A percentile compares a stretch with the other conserved stretches of the same genome.
phyloP scores from a whole-genome alignment of 495 filamentous ascomycete species.

The Massariosphaeria phaeospora region DNA sequence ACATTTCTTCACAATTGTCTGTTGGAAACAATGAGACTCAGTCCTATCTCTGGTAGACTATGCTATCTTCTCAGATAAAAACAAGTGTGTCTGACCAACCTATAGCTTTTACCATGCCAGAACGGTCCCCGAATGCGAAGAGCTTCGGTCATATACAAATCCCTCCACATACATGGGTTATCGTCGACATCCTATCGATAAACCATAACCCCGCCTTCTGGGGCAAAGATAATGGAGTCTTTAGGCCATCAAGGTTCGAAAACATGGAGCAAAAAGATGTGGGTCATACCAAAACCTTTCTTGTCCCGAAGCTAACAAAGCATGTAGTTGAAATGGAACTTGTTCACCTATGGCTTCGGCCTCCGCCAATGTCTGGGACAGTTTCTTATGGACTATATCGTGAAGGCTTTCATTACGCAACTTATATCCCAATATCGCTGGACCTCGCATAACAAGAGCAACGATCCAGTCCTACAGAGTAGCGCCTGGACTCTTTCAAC shows the following conservation, averaged over 20 bases:
- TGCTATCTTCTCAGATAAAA: neutral
- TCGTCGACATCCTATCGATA: neutral
- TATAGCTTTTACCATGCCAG: neutral
- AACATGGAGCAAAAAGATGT: neutral
- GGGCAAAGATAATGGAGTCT: neutral
- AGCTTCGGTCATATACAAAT: neutral
- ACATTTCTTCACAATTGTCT: neutral
- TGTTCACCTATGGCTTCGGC: neutral
- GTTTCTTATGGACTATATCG: neutral
- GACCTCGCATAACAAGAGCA: neutral
- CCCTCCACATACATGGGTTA: neutral
- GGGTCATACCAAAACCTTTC: neutral
- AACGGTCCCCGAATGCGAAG: neutral
- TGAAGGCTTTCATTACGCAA: neutral
- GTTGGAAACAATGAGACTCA: neutral
- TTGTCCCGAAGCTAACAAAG: neutral
- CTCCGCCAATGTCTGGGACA: neutral
- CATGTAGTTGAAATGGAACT: neutral
- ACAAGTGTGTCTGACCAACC: neutral
- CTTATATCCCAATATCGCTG: neutral
- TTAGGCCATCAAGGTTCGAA: neutral
- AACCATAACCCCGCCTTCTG: neutral
- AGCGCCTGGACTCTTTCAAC: neutral
- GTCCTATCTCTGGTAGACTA: neutral
- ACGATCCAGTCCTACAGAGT: neutral